phyloP scores from a whole-genome alignment of 306 rosid genomes.

The Lotus japonicus region DNA sequence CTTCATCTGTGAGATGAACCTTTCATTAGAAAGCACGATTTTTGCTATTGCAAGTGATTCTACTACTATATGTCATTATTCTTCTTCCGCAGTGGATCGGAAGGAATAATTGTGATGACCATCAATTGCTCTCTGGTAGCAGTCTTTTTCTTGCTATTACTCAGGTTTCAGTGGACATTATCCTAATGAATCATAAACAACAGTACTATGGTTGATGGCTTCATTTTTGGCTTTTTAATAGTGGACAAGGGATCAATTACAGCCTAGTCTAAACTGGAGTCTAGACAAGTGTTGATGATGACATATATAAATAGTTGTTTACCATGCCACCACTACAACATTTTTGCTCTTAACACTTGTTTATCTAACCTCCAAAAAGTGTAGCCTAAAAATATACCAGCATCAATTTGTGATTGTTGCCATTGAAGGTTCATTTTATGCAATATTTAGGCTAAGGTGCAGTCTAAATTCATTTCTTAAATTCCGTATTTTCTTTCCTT shows the following conservation, averaged over 20 bases:
- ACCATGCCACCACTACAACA: neutral
- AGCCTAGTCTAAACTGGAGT: no score
- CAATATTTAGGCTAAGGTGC: no score
- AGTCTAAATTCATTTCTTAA: no score
- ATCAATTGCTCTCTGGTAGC: neutral
- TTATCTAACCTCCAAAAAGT: no score
- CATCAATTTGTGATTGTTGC: no score
- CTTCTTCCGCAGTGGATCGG: conserved; percentile 21
- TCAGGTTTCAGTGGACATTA: neutral
- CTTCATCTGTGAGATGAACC: neutral
- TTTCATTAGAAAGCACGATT: conserved; percentile 7
- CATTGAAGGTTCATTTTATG: no score
- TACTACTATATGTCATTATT: neutral
- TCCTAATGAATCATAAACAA: neutral
- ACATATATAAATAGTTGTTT: no score
- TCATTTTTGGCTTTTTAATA: conserved; percentile 4
- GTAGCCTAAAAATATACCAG: no score
- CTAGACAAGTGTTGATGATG: neutral
- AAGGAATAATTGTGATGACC: conserved; percentile 4
- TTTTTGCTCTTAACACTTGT: neutral
- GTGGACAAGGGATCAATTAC: conserved; percentile 18
- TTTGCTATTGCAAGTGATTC: neutral
- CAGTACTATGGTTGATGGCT: conserved; percentile 17
- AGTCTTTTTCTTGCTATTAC: conserved; percentile 16
- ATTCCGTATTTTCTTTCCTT: no score